A percentile compares a stretch with the other conserved stretches of the same genome.
phyloP scores from a whole-genome alignment of 192 early-diverging fungal genomes.

The Chytriomyces confervae region DNA sequence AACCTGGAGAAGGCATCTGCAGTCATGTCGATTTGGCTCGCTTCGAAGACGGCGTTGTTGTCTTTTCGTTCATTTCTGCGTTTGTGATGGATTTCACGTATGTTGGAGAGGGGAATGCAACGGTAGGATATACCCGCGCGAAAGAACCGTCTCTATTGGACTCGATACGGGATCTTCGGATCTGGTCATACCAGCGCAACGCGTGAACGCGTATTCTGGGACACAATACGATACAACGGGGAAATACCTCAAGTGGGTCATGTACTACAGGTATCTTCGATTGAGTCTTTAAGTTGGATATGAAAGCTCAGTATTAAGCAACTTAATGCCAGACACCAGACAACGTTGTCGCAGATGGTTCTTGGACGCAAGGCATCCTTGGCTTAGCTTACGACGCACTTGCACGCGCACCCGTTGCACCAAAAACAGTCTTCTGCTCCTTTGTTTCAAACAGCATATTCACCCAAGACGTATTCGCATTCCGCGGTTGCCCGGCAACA shows the following conservation, averaged over 20 bases:
- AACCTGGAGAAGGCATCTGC: constrained; percentile 55
- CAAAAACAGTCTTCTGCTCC: constrained; percentile 3
- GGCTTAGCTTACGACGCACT: constrained; percentile 21
- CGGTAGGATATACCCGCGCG: constrained; percentile 29
- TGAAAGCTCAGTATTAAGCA: no score
- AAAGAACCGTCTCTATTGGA: not conserved
- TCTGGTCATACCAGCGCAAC: constrained; percentile 2
- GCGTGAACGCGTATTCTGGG: constrained; percentile 3
- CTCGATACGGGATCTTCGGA: constrained; percentile 21
- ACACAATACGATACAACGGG: not conserved
- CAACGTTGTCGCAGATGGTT: not conserved
- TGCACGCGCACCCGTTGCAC: not conserved
- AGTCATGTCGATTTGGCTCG: constrained; percentile 61
- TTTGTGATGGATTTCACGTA: constrained; percentile 49
- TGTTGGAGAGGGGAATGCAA: not conserved
- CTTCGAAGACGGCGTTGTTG: constrained; percentile 59
- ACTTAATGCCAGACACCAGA: not conserved
- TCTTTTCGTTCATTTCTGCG: constrained; percentile 49
- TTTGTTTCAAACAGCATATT: not conserved
- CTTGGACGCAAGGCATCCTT: constrained; percentile 11
- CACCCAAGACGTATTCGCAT: not conserved
- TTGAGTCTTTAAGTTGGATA: no score
- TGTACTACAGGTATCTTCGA: not conserved
- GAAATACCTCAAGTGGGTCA: constrained; percentile 1
- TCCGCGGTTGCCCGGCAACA: constrained; percentile 15